Evolutionary conservation across 2,329 filamentous ascomycete genomes (phyloP), one percentile per base, ranked within the genome.

Genomic region (Trichoderma asperellum): DNA sequence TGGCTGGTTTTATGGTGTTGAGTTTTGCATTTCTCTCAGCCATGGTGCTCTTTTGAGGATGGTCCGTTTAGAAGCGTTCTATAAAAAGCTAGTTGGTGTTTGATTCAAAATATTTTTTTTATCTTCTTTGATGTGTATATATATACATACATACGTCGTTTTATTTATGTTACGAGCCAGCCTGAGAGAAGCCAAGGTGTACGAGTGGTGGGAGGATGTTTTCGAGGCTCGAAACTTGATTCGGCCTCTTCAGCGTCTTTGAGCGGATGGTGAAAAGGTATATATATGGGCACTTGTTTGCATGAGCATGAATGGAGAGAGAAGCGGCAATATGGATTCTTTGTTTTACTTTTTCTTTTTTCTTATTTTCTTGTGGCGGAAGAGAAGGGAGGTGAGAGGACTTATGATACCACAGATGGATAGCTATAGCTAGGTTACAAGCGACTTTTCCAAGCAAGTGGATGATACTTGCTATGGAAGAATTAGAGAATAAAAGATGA

Each of bases 391-490:
- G 32, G 32, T 43, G 40, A 18, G 32, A 59, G 40, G 32, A 59
- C 29, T 57, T 47, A 67, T 67, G 63, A 67, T 67, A 67, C 63
- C 63, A 67, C 55, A 58, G 62, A 43, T n/a, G 63, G 63, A 59
- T 32, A 49, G 29, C 37, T 16, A 59, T 32, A 49, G 29, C 37
- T n/a, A 35, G 34, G 21, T 24, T 52, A n/a, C 14, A 29, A 49
- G 40, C 18, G 37, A 58, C 21, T 37, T 49, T 37, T 49, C 21
- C 7, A 27, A 8, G 27, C 14, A 29, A n/a, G 35, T 16, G 7
- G 27, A 18, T 12, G 18, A 21, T 57, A 29, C n/a, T 57, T 57
- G 55, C 21, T 35, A 32, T 29, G 52, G 21, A 35, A 29, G 55
- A 18, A 53, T 10, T n/a, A 57, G 55, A 57, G 55, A 57, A 57